Evolutionary conservation across 176 grass and related monocot genomes (phyloP).

Genomic region (Musa schizocarpa): DNA sequence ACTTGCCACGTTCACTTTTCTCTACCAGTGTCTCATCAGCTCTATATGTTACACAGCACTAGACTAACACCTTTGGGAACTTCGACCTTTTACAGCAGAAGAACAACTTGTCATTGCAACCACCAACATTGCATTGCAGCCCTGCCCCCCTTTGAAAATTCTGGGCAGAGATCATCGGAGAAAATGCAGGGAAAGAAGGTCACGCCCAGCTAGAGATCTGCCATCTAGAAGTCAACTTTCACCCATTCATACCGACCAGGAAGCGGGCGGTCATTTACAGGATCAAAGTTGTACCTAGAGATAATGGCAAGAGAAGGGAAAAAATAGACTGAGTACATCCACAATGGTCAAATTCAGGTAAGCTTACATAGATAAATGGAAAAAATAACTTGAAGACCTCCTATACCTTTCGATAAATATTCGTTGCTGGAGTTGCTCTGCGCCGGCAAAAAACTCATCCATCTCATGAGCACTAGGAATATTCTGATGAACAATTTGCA

Average conservation of each 20-base stretch:
- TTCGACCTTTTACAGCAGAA: constrained; percentile 17
- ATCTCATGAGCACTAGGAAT: constrained; percentile 25
- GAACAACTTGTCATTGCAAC: background rate
- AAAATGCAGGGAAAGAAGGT: background rate
- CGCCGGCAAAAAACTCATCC: constrained; percentile 33
- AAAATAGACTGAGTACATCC: no score
- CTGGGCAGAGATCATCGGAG: constrained; percentile 22
- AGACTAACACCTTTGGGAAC: constrained; percentile 4
- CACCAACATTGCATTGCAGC: background rate
- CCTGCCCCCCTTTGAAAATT: constrained; percentile 11
- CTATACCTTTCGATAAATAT: constrained; percentile 35
- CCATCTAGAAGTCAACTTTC: constrained; percentile 8
- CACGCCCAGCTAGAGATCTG: constrained; percentile 6
- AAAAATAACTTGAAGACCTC: no score
- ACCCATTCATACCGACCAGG: constrained; percentile 19
- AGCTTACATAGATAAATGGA: background rate
- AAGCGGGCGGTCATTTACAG: constrained; percentile 9
- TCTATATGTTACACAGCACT: constrained; percentile 12
- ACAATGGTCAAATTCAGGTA: background rate
- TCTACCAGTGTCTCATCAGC: constrained; percentile 2
- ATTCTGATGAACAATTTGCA: constrained; percentile 9
- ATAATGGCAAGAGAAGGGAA: background rate
- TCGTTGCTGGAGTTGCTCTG: constrained; percentile 32
- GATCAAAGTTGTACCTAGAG: constrained; percentile 22
- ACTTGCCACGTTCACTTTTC: background rate